These are phyloP conservation scores for Globisporangium apiculatum DNA, from an alignment of 352 stramenopile genomes.

Conservation along the genomic window DNA sequence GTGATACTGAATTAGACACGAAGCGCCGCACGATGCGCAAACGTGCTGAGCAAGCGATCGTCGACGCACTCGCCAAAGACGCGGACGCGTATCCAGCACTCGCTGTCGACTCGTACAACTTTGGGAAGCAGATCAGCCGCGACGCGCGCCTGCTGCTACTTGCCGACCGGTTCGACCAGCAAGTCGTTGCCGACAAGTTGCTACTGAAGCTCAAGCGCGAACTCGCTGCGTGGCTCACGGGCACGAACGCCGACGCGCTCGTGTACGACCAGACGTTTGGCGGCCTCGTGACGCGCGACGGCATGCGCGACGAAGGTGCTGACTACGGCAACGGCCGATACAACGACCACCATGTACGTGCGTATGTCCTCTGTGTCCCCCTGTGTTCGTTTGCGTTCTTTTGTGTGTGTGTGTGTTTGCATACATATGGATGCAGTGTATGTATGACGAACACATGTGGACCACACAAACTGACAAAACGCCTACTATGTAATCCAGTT, in stretches of 20 bases:
- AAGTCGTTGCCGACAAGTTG: slow-evolving; percentile 31
- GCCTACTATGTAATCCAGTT: slow-evolving; percentile 53
- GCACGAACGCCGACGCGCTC: slow-evolving; percentile 59
- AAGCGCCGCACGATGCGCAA: slow-evolving; percentile 27
- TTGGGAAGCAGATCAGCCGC: slow-evolving; percentile 72
- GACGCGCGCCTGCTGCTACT: slow-evolving; percentile 70
- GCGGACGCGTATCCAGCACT: slow-evolving; percentile 40
- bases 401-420: neutral
- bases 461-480: no score
- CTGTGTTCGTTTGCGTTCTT: neutral
- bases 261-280: slow-evolving; percentile 92
- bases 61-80: slow-evolving; percentile 37
- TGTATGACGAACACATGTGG: neutral
- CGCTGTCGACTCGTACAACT: slow-evolving; percentile 65
- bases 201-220: slow-evolving; percentile 52
- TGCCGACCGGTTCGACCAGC: slow-evolving; percentile 61
- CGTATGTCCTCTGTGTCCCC: neutral
- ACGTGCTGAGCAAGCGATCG: slow-evolving; percentile 26
- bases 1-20: slow-evolving; percentile 1
- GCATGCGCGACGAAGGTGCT: slow-evolving; percentile 38
- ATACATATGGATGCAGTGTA: neutral
- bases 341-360: slow-evolving; percentile 75
- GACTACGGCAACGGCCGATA: slow-evolving; percentile 88
- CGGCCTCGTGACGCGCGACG: slow-evolving; percentile 87
- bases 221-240: slow-evolving; percentile 53